Evolutionary conservation across 345 rosid species (phyloP), one percentile per base, ranked within the genome.

Genomic region (Eutrema heterophyllum): DNA sequence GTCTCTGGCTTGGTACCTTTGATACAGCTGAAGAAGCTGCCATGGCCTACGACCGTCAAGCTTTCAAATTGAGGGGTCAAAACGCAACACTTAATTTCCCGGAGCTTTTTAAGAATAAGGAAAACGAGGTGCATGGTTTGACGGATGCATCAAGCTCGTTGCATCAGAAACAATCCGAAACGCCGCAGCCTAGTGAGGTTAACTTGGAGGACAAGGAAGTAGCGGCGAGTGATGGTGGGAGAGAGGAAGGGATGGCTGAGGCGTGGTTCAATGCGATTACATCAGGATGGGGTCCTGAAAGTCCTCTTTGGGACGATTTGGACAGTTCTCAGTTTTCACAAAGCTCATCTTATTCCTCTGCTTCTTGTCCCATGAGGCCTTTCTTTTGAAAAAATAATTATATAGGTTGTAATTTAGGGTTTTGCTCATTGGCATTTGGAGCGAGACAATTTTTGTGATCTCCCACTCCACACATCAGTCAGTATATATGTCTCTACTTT

Each of bases 21-120:
- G 97, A 95, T 68, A 94, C 88, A 10, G 98, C 99, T 2, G 97
- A 95, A 73, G 97, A 89, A 51, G 98, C 98, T 41, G 98, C 98
- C 53, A 48, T 91, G 85, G 99, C 99, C 35, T 95, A 95, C 49
- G 99, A 95, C 65, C 91, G 93, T 32, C 93, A 95, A 89, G 99
- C 99, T 2, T 95, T 83, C 63, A 89, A 86, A 70, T 70, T 94
- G 50, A 82, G 97, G 67, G 97, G 99, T n/a, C 93, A 94, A 71
- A 89, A 86, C 64, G 99, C 97, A 6, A 83, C 86, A 82, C 92
- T 94, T n/a, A 94, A 94, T 81, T 94, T 94, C 78, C 99, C 99
- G 0, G 99, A 94, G 70, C 92, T 71, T 63, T 94, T 83, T 80
- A 80, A 76, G 66, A 87, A 88, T 52, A 89, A 87, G 74, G 87